Percentiles rank a stretch among this genome's conserved stretches.
Evolutionary conservation across 306 rosid species (phyloP).

Genomic region (Cucumis melo): DNA sequence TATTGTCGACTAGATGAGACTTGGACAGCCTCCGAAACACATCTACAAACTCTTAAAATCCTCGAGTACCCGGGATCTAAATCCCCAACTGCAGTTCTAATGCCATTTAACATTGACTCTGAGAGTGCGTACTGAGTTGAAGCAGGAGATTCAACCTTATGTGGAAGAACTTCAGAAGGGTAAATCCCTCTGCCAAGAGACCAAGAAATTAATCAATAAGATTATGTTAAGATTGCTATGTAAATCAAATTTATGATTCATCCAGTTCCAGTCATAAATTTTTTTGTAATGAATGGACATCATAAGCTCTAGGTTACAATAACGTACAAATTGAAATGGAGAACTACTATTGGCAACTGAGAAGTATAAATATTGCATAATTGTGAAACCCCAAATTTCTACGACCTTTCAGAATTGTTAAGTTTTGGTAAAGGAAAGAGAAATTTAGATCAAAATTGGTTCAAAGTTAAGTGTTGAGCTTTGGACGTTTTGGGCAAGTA

Average conservation of each 20-base stretch:
- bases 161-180: slow-evolving; percentile 62
- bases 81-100: slow-evolving; percentile 31
- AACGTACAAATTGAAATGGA: background rate
- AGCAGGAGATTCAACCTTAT: slow-evolving; percentile 21
- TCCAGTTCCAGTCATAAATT: background rate
- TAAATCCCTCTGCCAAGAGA: slow-evolving; percentile 60
- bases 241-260: background rate
- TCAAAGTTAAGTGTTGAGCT: too few relatives aligned
- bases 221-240: background rate
- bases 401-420: too few relatives aligned
- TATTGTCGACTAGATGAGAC: slow-evolving; percentile 9
- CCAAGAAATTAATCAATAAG: slow-evolving; percentile 14
- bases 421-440: too few relatives aligned
- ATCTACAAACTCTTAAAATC: slow-evolving; percentile 47
- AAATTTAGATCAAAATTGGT: too few relatives aligned
- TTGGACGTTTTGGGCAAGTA: too few relatives aligned
- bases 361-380: background rate
- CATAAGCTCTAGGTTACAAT: background rate
- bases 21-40: slow-evolving; percentile 38
- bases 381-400: too few relatives aligned
- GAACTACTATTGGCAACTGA: background rate
- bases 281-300: background rate
- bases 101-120: slow-evolving; percentile 24
- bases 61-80: slow-evolving; percentile 43
- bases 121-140: slow-evolving; percentile 18